phyloP scores from a whole-genome alignment of 306 rosid species.

The Glycine latifolia region DNA sequence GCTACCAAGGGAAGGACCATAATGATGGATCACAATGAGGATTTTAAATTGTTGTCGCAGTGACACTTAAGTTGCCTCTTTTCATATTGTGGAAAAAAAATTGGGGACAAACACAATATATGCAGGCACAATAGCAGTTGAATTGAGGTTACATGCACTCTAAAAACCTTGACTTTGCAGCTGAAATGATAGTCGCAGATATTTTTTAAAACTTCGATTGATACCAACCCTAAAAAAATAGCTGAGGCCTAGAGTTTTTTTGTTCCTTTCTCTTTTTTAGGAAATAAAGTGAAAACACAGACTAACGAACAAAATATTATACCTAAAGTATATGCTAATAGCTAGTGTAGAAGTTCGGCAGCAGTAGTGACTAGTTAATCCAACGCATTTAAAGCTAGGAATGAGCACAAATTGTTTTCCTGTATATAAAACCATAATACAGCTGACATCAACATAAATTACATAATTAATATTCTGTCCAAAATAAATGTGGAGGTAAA shows the following conservation, averaged over 20 bases:
- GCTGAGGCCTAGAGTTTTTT: not conserved
- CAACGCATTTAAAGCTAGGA: not conserved
- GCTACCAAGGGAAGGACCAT: not conserved
- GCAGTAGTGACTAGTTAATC: not conserved
- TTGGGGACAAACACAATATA: too few relatives aligned
- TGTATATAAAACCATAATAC: not conserved
- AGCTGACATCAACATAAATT: not conserved
- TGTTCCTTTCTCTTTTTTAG: too few relatives aligned
- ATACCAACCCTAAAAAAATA: too few relatives aligned
- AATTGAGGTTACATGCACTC: too few relatives aligned
- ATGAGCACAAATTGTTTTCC: not conserved
- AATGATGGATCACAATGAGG: not conserved
- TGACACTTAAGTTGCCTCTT: too few relatives aligned
- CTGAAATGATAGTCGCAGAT: too few relatives aligned
- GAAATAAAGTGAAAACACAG: not conserved
- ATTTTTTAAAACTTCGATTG: too few relatives aligned
- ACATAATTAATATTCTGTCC: not conserved
- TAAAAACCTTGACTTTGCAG: too few relatives aligned
- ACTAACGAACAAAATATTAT: not conserved
- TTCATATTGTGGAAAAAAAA: too few relatives aligned
- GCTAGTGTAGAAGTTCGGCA: not conserved
- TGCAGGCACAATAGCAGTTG: too few relatives aligned
- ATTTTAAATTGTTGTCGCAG: too few relatives aligned
- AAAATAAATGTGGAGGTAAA: too few relatives aligned
- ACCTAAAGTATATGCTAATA: not conserved